phyloP scores from a whole-genome alignment of 257 asterid genomes.

The Solanum sitiens region DNA sequence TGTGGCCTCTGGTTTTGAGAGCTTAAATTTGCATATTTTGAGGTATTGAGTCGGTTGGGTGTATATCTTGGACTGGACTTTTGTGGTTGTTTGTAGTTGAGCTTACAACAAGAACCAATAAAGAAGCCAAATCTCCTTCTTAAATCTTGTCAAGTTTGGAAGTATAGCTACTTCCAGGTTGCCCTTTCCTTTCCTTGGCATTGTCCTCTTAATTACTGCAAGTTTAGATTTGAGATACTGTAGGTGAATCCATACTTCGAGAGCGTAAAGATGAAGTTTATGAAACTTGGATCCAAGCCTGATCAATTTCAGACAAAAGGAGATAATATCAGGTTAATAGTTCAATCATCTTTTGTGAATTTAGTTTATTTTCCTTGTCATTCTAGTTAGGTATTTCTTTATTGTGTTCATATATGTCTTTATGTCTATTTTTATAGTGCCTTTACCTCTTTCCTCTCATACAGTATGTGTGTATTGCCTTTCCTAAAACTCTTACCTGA shows the following conservation, averaged over 20 bases:
- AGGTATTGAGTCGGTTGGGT: background rate
- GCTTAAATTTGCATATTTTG: conserved; percentile 6
- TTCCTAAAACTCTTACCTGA: no score
- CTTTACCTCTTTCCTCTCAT: background rate
- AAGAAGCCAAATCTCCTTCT: conserved; percentile 7
- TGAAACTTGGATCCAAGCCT: conserved; percentile 94
- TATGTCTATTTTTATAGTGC: background rate
- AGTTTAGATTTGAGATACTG: background rate
- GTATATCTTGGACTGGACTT: conserved; percentile 8
- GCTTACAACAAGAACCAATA: conserved; percentile 5
- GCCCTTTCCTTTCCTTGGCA: background rate
- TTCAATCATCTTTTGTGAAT: background rate
- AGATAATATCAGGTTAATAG: conserved; percentile 61
- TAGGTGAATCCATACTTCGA: background rate
- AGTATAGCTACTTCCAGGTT: background rate
- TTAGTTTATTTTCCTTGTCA: background rate
- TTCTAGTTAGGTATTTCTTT: background rate
- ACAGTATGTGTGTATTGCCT: no score
- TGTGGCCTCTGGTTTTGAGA: conserved; percentile 20
- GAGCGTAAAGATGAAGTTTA: conserved; percentile 62
- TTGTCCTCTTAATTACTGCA: background rate
- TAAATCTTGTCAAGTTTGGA: background rate
- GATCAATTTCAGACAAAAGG: conserved; percentile 82
- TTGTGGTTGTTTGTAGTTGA: conserved; percentile 10
- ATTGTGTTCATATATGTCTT: background rate